Conservation (phyloP, 2,329 filamentous ascomycete genomes). For the Bipolaris bicolor region DNA sequence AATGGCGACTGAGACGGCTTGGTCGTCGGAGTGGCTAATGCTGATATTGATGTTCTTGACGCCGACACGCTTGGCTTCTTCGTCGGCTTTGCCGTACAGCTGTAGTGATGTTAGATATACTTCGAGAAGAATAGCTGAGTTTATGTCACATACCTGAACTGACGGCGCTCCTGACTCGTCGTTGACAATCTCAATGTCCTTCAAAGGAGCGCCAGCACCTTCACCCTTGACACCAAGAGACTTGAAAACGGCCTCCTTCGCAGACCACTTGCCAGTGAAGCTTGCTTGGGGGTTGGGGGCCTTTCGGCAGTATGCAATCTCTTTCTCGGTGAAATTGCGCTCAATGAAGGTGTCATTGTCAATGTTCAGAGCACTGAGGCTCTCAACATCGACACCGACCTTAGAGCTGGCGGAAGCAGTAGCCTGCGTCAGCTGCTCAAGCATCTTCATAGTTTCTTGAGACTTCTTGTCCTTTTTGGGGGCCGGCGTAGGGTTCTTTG, state of each 20-base stretch:
- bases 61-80: constrained; percentile 82
- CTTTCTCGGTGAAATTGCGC: constrained; percentile 87
- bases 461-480: constrained; percentile 66
- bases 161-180: constrained; percentile 81
- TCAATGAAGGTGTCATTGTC: constrained; percentile 92
- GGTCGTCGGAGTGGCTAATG: constrained; percentile 92
- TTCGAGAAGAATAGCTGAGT: background rate
- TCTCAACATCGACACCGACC: constrained; percentile 93
- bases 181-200: constrained; percentile 90
- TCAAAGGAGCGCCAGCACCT: constrained; percentile 86
- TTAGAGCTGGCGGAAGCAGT: constrained; percentile 68
- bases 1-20: constrained; percentile 93
- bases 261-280: constrained; percentile 94
- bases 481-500: constrained; percentile 57
- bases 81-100: constrained; percentile 84
- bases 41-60: constrained; percentile 90
- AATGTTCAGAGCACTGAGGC: constrained; percentile 84
- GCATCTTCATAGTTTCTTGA: constrained; percentile 73
- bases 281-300: constrained; percentile 82
- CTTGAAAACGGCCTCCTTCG: constrained; percentile 99
- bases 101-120: constrained; percentile 50
- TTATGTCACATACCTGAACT: constrained; percentile 72
- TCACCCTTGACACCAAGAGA: constrained; percentile 84
- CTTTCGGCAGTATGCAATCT: constrained; percentile 85
- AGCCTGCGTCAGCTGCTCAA: constrained; percentile 76